Conservation (phyloP, 768 basidiomycete species). For the Trametes maxima region DNA sequence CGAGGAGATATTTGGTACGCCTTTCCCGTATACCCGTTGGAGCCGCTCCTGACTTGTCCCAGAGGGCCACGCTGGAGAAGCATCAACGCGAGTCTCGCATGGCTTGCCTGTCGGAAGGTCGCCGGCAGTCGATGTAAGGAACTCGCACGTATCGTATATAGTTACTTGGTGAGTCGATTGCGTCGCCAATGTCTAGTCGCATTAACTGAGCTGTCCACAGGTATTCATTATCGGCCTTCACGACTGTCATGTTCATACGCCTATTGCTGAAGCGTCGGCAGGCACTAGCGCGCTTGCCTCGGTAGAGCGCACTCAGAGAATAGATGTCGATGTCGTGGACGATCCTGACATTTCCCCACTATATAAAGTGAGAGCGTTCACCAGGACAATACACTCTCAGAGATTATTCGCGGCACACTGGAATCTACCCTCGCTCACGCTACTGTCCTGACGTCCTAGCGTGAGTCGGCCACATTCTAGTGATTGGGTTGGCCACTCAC, state of each 20-base stretch:
- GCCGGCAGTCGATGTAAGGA: conserved; percentile 84
- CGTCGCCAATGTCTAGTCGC: neutral
- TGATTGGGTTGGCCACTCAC: no score
- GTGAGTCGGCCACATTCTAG: no score
- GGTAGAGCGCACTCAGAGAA: conserved; percentile 35
- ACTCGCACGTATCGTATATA: conserved; percentile 93
- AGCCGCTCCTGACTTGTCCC: neutral
- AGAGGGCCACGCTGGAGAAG: conserved; percentile 89
- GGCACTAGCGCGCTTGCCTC: conserved; percentile 53
- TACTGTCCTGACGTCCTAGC: no score
- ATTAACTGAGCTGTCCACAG: conserved; percentile 41
- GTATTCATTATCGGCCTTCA: conserved; percentile 88
- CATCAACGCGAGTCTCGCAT: conserved; percentile 53
- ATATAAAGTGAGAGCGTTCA: no score
- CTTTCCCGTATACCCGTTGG: neutral
- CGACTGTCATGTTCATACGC: conserved; percentile 78
- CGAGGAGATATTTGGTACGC: conserved; percentile 88
- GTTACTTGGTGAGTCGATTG: conserved; percentile 75
- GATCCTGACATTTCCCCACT: neutral
- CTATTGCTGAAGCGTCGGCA: conserved; percentile 63
- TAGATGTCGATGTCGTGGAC: neutral
- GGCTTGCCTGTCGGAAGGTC: conserved; percentile 87
- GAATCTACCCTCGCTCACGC: no score
- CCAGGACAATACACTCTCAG: no score
- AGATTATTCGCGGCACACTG: no score